Conservation (phyloP, 805 yeast genomes). For the Tetrapisispora phaffii region DNA sequence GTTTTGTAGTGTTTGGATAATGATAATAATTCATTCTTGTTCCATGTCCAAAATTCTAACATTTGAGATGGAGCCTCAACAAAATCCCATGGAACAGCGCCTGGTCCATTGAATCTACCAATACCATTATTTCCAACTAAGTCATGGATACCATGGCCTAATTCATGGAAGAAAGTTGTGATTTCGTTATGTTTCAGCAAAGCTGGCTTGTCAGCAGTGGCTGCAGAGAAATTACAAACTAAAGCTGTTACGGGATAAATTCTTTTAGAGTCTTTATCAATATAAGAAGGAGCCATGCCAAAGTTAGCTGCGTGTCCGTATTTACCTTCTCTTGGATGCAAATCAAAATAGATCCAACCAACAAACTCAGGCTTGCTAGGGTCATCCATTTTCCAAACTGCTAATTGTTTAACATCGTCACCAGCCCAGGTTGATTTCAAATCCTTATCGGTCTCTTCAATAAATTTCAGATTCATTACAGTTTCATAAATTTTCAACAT, state of each 20-base stretch:
- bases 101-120: conserved; percentile 61
- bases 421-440: conserved; percentile 53
- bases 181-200: conserved; percentile 70
- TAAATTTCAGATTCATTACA: conserved; percentile 59
- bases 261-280: conserved; percentile 39
- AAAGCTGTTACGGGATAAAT: conserved; percentile 63
- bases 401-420: conserved; percentile 62
- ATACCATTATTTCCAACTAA: conserved; percentile 56
- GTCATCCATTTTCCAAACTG: conserved; percentile 56
- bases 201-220: conserved; percentile 59
- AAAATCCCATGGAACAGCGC: conserved; percentile 72
- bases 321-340: conserved; percentile 80
- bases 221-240: conserved; percentile 78
- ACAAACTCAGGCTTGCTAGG: conserved; percentile 44
- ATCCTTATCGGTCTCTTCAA: conserved; percentile 35
- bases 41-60: conserved; percentile 86
- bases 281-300: conserved; percentile 51
- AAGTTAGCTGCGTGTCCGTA: conserved; percentile 87
- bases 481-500: conserved; percentile 67
- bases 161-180: conserved; percentile 78
- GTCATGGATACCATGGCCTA: conserved; percentile 84
- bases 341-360: conserved; percentile 72
- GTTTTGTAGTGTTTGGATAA: conserved; percentile 61
- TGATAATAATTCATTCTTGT: conserved; percentile 43
- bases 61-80: conserved; percentile 89